Percentiles rank a stretch among this genome's conserved stretches.
Evolutionary conservation across 2,329 filamentous ascomycete genomes (phyloP).

Genomic region (Leptodontidium sp.): DNA sequence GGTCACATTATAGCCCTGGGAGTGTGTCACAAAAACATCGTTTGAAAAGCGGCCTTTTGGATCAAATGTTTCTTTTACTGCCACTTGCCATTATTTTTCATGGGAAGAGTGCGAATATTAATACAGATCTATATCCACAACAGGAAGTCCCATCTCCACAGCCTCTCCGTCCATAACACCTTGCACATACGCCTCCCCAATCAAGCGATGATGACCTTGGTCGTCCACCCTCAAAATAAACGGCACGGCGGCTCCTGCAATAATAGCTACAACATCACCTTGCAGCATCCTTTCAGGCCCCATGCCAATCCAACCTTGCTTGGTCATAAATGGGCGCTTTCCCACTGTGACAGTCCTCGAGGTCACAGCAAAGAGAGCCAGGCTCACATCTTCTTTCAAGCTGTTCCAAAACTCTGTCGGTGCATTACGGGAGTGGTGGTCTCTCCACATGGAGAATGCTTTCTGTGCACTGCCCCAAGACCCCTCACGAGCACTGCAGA

Average conservation of each 20-base stretch:
- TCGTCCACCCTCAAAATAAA: constrained; percentile 16
- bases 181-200: constrained; percentile 27
- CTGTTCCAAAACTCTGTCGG: background rate
- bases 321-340: background rate
- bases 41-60: too few species aligned
- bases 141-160: background rate
- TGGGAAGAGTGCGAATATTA: background rate
- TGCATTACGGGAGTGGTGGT: background rate
- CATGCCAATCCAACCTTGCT: constrained; percentile 11
- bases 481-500: background rate
- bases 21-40: too few species aligned
- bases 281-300: background rate
- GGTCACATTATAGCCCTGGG: too few species aligned
- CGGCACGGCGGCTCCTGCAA: constrained; percentile 15
- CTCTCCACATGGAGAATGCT: background rate
- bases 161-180: constrained; percentile 24
- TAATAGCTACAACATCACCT: constrained; percentile 16
- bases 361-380: background rate
- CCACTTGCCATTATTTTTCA: too few species aligned
- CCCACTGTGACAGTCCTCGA: constrained; percentile 6
- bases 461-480: background rate
- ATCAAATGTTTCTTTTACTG: too few species aligned
- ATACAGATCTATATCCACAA: constrained; percentile 8
- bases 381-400: background rate
- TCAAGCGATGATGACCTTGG: constrained; percentile 2